Percentiles rank a stretch among this genome's conserved stretches.
phyloP scores from a whole-genome alignment of 176 grass and related monocot species.

The Lolium rigidum region DNA sequence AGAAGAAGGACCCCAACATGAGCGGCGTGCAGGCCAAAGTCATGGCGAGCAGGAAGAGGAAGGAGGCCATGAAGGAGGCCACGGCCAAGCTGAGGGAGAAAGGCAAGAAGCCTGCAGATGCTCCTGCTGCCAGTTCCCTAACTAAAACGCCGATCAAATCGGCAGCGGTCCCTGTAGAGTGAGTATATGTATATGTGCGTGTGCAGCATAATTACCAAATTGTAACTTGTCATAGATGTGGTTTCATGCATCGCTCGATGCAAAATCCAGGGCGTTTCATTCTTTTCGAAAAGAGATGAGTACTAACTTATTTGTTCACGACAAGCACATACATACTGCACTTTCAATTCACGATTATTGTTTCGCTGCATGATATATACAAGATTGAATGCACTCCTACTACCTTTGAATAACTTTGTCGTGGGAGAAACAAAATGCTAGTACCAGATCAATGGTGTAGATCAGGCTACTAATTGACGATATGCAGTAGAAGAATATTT shows the following conservation, averaged over 20 bases:
- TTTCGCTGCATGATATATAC: too few relatives aligned
- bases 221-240: background rate
- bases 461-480: background rate
- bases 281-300: background rate
- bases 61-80: slow-evolving; percentile 89
- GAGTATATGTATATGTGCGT: background rate
- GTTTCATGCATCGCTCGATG: background rate
- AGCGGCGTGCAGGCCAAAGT: slow-evolving; percentile 78
- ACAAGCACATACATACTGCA: background rate
- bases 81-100: slow-evolving; percentile 81
- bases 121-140: background rate
- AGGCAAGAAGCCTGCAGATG: slow-evolving; percentile 45
- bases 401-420: background rate
- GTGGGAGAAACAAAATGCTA: background rate
- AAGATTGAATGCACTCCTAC: background rate
- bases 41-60: slow-evolving; percentile 80
- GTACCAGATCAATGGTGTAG: background rate
- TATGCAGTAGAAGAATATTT: background rate
- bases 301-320: background rate
- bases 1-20: slow-evolving; percentile 66
- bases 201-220: background rate
- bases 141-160: background rate
- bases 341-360: too few relatives aligned
- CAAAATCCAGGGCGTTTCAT: background rate
- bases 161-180: background rate